Evolutionary conservation across 495 filamentous ascomycete species (phyloP).

Genomic region (Aspergillus ellipticus): DNA sequence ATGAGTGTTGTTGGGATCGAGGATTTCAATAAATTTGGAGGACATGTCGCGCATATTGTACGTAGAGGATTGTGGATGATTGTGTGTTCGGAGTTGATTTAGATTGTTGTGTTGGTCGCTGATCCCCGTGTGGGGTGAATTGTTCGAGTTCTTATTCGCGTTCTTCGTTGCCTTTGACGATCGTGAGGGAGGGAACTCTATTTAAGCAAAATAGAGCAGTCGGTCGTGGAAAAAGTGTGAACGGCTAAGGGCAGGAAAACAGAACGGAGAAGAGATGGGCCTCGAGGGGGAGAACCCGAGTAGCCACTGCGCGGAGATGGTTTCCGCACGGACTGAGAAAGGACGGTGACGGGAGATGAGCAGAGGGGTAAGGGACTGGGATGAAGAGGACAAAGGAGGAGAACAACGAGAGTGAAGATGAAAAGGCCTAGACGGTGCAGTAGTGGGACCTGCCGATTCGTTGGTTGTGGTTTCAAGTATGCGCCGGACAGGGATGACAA

Average conservation of each 20-base stretch:
- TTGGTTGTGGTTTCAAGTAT: slow-evolving; percentile 1
- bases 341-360: background rate
- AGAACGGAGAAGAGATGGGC: background rate
- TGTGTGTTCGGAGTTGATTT: background rate
- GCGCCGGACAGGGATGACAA: slow-evolving; percentile 3
- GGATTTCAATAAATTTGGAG: slow-evolving; percentile 47
- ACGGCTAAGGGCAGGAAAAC: background rate
- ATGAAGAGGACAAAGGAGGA: slow-evolving; percentile 1
- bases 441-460: background rate
- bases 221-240: background rate
- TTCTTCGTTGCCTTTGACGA: background rate
- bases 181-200: background rate
- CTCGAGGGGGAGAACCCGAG: background rate
- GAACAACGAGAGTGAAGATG: slow-evolving; percentile 2
- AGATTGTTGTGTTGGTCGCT: background rate
- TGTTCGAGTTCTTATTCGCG: background rate
- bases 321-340: background rate
- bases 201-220: background rate
- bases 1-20: slow-evolving; percentile 36
- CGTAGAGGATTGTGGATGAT: slow-evolving; percentile 2
- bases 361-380: slow-evolving; percentile 1
- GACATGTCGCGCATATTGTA: slow-evolving; percentile 40
- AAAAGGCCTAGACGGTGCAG: slow-evolving; percentile 3
- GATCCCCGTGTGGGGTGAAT: background rate
- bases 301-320: background rate